Base-by-base conservation (phyloP, 2,329 filamentous ascomycete genomes). In the Aurifilum marmelostoma region DNA sequence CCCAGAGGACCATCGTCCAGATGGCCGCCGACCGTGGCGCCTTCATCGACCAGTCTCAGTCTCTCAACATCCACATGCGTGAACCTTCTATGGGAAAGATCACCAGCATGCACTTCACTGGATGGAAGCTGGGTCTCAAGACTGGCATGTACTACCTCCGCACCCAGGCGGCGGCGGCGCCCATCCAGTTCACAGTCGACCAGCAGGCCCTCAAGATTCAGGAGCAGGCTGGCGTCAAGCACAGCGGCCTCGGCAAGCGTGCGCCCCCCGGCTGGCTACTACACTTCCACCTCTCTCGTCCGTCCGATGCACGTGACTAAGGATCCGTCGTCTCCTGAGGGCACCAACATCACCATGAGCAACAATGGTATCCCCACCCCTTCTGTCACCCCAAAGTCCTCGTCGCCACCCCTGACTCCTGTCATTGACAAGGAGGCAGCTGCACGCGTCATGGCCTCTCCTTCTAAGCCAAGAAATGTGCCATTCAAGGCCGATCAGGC, bases 141-240 rank as follows among this genome's bases (percentile, higher is more conserved):
- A 99, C 96, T 47, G 96, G 96, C 85, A 98, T 99, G 96, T 99
- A 99, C 90, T 99, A 99, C 83, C 90, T 99, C 75, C 93, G 96
- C 76, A 99, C 96, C 62, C 96, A 97, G 89, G 96, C 96, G 72
- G 96, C 96, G 47, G 94, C 94, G 24, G 94, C 94, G 61, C 96
- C 96, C 66, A 99, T 99, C 74, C 96, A 99, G 82, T 99, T 99
- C 85, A 99, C 96, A 5, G 96, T 99, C 77, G 96, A 99, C 79
- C 95, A 99, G 82, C 93, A 97, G 82, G 92, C 93, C 68, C 89
- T 99, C 75, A 93, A 94, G 84, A 89, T 97, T 61, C 88, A 88
- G 52, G 96, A 99, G 78, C 92, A 89, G 73, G 92, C 91, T 75
- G 84, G 94, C 61, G 89, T 91, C 73, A 90, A 89, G 71, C 83